Base-by-base conservation (phyloP, 1,284 basidiomycete genomes). In the Malassezia psittaci region DNA sequence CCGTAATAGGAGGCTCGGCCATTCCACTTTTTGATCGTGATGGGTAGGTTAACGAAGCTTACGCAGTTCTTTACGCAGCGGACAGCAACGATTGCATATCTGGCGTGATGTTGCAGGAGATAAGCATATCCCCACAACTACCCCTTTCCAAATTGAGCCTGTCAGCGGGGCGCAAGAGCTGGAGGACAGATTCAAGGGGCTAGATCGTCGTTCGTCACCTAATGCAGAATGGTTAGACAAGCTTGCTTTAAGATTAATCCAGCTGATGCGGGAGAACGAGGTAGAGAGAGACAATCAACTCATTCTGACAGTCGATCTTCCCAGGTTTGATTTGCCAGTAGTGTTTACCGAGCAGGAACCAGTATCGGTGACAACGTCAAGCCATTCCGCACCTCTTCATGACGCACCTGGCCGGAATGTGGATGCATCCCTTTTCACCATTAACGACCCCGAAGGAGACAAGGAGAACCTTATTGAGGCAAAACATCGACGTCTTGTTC, bases 321-420 rank as follows among this genome's bases (percentile, higher is more conserved):
- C 93, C 0, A 82, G 88, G n/a, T 98, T 96, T 69, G 93, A 96
- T 72, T 91, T 96, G 71, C 93, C 94, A 0, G 85, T 99, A n/a
- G 85, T 98, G 44, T 99, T 87, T 75, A 88, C 85, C 59, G 93
- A 74, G 57, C 62, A 60, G 3, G 72, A 74, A 41, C 39, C 50
- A n/a, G 24, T 19, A n/a, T 8, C 35, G 12, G 48, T n/a, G 36
- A 18, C 16, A 5, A 16, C 9, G 12, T 12, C 34, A 24, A 9
- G 9, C 0, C 35, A 48, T 38, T 18, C 44, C 13, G 24, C 29
- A 5, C 15, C 36, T 29, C 35, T 5, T 5, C 37, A 12, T 32
- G 43, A 21, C 29, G 38, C 46, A 13, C 13, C 52, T 29, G 13
- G 39, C 37, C 39, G 47, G 24, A 40, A 29, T 24, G 36, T 48